These are phyloP conservation scores for Ganoderma leucocontextum DNA, from an alignment of 1,284 basidiomycete genomes.

Conservation along the genomic window DNA sequence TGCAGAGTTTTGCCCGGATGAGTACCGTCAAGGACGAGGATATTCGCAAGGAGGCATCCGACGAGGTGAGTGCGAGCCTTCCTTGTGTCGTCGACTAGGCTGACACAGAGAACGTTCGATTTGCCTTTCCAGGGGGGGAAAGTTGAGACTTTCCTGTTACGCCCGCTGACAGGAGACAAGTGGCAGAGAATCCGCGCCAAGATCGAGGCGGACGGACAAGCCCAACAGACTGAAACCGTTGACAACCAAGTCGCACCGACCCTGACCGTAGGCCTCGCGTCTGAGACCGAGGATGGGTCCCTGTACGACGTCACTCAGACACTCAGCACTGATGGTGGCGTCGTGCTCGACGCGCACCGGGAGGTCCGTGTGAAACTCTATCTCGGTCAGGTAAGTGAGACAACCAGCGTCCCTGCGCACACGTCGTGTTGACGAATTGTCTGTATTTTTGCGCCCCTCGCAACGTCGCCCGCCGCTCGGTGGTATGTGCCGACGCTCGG, in stretches of 20 bases:
- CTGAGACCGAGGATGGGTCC: constrained; percentile 51
- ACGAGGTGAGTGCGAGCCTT: constrained; percentile 38
- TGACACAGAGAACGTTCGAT: background rate
- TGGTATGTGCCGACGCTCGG: background rate
- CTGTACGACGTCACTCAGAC: constrained; percentile 49
- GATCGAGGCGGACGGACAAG: constrained; percentile 37
- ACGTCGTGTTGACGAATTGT: background rate
- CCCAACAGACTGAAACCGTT: constrained; percentile 13
- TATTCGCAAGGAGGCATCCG: constrained; percentile 44
- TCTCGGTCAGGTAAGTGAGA: constrained; percentile 71
- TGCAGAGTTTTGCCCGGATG: constrained; percentile 74
- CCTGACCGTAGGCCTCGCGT: constrained; percentile 32
- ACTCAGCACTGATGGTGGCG: constrained; percentile 47
- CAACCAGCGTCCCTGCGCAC: background rate
- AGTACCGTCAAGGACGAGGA: constrained; percentile 48
- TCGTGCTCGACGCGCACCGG: constrained; percentile 72
- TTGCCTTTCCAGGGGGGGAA: constrained; percentile 47
- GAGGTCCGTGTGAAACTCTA: constrained; percentile 85
- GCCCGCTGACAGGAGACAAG: constrained; percentile 51
- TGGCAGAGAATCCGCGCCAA: constrained; percentile 54
- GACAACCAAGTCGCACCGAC: background rate
- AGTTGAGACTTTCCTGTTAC: constrained; percentile 52
- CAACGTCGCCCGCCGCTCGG: background rate
- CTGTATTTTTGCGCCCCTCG: constrained; percentile 4
- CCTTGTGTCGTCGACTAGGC: background rate